Conservation (phyloP, 2,329 filamentous ascomycete species). For the Sarocladiaceae sp. region DNA sequence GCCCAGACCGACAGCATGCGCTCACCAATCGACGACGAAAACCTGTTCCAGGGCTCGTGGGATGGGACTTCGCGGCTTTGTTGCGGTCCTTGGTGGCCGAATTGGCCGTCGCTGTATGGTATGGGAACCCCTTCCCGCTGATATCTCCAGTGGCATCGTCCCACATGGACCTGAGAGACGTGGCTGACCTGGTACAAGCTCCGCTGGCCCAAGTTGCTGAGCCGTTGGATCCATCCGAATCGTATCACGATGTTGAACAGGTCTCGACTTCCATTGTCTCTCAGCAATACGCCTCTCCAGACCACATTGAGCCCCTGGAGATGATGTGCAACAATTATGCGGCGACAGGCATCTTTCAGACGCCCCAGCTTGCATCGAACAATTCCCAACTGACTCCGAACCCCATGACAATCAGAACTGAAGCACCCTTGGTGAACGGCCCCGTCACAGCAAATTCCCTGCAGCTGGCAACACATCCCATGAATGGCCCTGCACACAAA, state of each 20-base stretch:
- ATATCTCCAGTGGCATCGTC: background rate
- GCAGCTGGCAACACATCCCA: background rate
- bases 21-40: background rate
- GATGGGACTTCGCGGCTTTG: background rate
- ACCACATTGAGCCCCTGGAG: background rate
- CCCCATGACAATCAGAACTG: background rate
- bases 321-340: background rate
- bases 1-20: no score
- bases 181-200: background rate
- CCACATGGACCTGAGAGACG: no score
- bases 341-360: background rate
- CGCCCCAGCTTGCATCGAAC: no score
- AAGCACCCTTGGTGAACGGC: background rate
- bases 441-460: background rate
- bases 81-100: slow-evolving; percentile 2
- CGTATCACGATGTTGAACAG: background rate
- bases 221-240: background rate
- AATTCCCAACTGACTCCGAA: no score
- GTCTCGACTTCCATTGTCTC: background rate
- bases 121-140: background rate
- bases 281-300: background rate
- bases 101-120: background rate
- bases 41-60: background rate
- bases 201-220: background rate
- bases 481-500: no score